Percentiles rank a stretch among this genome's conserved stretches.
phyloP scores from a whole-genome alignment of 257 asterid genomes.

The Jacaranda mimosifolia region DNA sequence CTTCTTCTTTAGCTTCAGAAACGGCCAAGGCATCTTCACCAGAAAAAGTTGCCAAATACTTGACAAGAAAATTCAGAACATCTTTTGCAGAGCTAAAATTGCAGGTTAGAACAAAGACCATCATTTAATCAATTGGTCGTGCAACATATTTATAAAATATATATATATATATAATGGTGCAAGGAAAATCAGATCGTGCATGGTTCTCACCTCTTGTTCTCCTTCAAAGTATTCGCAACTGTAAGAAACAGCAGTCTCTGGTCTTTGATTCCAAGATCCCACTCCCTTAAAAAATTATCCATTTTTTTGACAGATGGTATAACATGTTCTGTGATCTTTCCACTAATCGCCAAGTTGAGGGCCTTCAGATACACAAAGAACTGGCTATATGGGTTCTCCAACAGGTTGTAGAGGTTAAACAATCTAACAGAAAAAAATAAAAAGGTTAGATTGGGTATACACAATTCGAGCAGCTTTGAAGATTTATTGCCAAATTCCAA shows the following conservation, averaged over 20 bases:
- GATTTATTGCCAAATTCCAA: neutral
- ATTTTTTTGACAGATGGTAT: slow-evolving; percentile 77
- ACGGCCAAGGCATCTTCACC: slow-evolving; percentile 68
- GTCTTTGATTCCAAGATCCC: slow-evolving; percentile 86
- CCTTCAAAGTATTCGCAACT: slow-evolving; percentile 71
- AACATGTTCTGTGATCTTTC: slow-evolving; percentile 81
- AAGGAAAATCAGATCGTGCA: neutral
- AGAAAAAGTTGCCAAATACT: slow-evolving; percentile 85
- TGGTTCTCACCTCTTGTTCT: slow-evolving; percentile 72
- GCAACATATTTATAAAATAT: no score
- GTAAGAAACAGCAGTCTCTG: slow-evolving; percentile 82
- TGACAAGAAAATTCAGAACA: slow-evolving; percentile 77
- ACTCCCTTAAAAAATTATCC: slow-evolving; percentile 77
- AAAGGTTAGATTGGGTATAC: slow-evolving; percentile 37
- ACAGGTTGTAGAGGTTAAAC: slow-evolving; percentile 87
- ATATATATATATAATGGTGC: neutral
- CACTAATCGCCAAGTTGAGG: slow-evolving; percentile 72
- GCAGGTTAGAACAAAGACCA: slow-evolving; percentile 26
- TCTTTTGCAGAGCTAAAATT: slow-evolving; percentile 75
- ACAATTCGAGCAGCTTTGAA: slow-evolving; percentile 8
- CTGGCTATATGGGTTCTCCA: slow-evolving; percentile 93
- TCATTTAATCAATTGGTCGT: neutral
- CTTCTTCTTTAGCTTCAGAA: slow-evolving; percentile 90
- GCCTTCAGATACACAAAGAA: slow-evolving; percentile 78
- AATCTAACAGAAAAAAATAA: slow-evolving; percentile 64